Evolutionary conservation across 345 rosid species (phyloP).

Genomic region (Chamaenerion angustifolium): DNA sequence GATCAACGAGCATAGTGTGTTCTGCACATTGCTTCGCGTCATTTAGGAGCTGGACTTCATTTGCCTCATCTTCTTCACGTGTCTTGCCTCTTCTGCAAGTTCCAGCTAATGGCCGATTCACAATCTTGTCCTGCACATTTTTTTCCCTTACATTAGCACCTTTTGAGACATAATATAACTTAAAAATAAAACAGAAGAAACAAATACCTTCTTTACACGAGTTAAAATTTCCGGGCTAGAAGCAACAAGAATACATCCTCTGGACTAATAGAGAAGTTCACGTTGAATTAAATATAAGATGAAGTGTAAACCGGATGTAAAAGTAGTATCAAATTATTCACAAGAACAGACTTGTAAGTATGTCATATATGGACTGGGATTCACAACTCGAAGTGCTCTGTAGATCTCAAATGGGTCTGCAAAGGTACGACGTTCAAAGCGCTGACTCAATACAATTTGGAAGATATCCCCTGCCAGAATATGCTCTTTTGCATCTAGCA

Average conservation of each 20-base stretch:
- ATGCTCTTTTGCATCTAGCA: constrained; percentile 66
- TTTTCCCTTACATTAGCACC: not conserved
- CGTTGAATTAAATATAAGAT: too few relatives aligned
- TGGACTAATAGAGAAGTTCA: constrained; percentile 29
- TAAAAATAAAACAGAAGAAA: not conserved
- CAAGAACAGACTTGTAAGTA: constrained; percentile 51
- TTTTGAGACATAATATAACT: too few relatives aligned
- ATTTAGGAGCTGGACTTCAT: constrained; percentile 36
- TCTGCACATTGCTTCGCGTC: constrained; percentile 80
- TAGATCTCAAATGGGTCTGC: constrained; percentile 88
- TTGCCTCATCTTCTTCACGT: constrained; percentile 40
- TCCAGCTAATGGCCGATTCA: constrained; percentile 85
- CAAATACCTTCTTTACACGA: constrained; percentile 56
- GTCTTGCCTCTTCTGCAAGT: constrained; percentile 66
- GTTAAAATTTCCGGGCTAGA: constrained; percentile 96
- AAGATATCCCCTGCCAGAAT: constrained; percentile 84
- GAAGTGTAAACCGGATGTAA: not conserved
- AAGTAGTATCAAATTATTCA: not conserved
- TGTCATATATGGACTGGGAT: constrained; percentile 91
- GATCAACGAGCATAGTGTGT: constrained; percentile 85
- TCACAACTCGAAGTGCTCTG: constrained; percentile 74
- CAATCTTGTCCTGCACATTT: constrained; percentile 50
- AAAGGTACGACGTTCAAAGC: constrained; percentile 78
- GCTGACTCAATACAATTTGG: constrained; percentile 75
- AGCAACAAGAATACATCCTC: constrained; percentile 77